Percentiles rank a stretch among this genome's conserved stretches.
phyloP scores from a whole-genome alignment of 1,139 yeast genomes.

The Kurtzmaniella quercitrusa region DNA sequence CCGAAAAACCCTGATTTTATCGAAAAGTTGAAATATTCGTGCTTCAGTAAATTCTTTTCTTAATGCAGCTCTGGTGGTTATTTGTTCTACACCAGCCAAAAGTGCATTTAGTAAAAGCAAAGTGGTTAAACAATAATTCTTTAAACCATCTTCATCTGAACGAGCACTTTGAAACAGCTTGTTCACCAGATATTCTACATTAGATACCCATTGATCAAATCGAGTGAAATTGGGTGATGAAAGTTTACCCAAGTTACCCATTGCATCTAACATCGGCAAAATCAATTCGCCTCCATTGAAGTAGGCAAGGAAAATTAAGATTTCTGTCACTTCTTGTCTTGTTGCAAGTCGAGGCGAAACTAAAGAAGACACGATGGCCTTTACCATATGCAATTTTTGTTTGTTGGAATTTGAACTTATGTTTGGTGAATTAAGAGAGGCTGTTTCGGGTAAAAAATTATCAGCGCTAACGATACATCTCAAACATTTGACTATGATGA shows the following conservation, averaged over 20 bases:
- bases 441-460: conserved; percentile 10
- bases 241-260: conserved; percentile 31
- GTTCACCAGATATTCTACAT: conserved; percentile 21
- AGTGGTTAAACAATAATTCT: conserved; percentile 43
- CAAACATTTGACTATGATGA: conserved; percentile 34
- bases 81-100: conserved; percentile 30
- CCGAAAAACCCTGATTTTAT: conserved; percentile 30
- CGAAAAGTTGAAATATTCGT: conserved; percentile 34
- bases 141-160: conserved; percentile 21
- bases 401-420: conserved; percentile 7
- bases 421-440: not conserved
- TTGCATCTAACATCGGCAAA: conserved; percentile 27
- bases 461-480: conserved; percentile 27
- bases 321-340: conserved; percentile 39
- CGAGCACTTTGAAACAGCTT: conserved; percentile 27
- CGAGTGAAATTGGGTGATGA: conserved; percentile 30
- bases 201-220: conserved; percentile 41
- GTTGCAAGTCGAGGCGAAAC: conserved; percentile 41
- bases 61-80: conserved; percentile 27
- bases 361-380: conserved; percentile 34
- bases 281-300: conserved; percentile 21
- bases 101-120: conserved; percentile 41
- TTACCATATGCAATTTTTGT: conserved; percentile 30
- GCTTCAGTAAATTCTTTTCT: conserved; percentile 41
- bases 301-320: conserved; percentile 34